These are phyloP conservation scores for Bipolaris bicolor DNA, from an alignment of 2,329 filamentous ascomycete species.

Conservation along the genomic window DNA sequence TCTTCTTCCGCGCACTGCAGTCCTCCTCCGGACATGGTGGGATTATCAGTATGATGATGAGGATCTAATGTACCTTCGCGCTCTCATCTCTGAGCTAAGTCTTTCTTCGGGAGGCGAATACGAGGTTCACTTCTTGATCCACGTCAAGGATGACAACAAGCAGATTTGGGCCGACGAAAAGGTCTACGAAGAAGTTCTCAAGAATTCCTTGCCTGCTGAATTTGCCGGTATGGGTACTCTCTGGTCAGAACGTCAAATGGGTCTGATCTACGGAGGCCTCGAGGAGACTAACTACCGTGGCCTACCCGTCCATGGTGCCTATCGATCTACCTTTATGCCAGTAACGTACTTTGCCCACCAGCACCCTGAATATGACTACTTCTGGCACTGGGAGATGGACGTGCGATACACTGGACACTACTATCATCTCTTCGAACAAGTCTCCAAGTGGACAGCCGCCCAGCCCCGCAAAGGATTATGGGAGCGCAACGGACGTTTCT, in stretches of 20 bases:
- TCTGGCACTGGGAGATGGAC: conserved; percentile 97
- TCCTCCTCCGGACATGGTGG: conserved; percentile 83
- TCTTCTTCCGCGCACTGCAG: conserved; percentile 67
- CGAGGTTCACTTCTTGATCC: conserved; percentile 79
- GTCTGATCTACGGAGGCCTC: conserved; percentile 59
- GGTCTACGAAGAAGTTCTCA: conserved; percentile 71
- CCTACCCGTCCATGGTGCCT: conserved; percentile 71
- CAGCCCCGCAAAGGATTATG: conserved; percentile 76
- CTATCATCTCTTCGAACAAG: conserved; percentile 75
- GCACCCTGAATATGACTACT: conserved; percentile 88
- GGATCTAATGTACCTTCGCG: conserved; percentile 80
- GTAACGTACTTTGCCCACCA: conserved; percentile 90
- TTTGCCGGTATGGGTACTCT: conserved; percentile 60
- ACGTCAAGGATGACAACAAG: conserved; percentile 78
- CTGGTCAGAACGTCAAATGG: conserved; percentile 61
- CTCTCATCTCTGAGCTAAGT: conserved; percentile 78
- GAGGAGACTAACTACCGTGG: conserved; percentile 60
- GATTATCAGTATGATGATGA: conserved; percentile 80
- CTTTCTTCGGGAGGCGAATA: conserved; percentile 83
- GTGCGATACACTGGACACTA: conserved; percentile 88
- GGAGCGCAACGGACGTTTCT: conserved; percentile 79
- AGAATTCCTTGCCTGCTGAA: conserved; percentile 55
- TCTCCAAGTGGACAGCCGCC: conserved; percentile 68
- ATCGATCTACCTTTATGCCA: conserved; percentile 85
- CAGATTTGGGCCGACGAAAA: conserved; percentile 82